Evolutionary conservation across 2,329 filamentous ascomycete genomes (phyloP), one percentile per base, ranked within the genome.

Genomic region (Pseudophaeomoniella oleicola): DNA sequence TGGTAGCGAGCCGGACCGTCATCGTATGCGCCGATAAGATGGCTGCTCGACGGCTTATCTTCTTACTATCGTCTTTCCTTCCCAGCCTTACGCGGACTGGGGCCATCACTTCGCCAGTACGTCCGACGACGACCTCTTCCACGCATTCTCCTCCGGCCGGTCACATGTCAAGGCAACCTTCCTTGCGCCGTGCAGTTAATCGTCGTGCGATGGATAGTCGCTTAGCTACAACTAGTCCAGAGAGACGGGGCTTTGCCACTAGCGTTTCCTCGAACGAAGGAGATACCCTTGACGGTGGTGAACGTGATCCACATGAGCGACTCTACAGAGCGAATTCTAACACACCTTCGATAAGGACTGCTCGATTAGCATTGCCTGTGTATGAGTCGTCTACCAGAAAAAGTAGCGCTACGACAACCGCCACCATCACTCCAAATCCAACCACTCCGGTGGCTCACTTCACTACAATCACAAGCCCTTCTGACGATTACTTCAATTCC

Each of bases 11-110:
- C 42, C 63, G 71, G 14, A 75, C 72, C 4, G 62, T 76, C 32
- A 65, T 76, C 31, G 59, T 75, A 17, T 71, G 67, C 10, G 53
- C 66, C 3, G 68, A 73, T 45, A 73, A 74, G 49, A 74, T 73
- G 63, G 69, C 66, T 37, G 69, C 72, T 19, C 60, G 71, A 31
- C 59, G 71, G 29, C 50, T 75, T 36, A 65, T 75, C 13, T 76
- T 74, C 44, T 52, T 76, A 11, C 60, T 75, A 3, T 64, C 71
- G 22, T 67, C 68, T 1, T 75, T 76, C 39, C 50, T 75, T 29
- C 71, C 72, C 9, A 55, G 65, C n/a, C 57, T 59, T 30, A 56
- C 61, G 38, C 56, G 57, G 13, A 44, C 56, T 14, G 59, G 61
- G 13, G 50, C 51, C 5, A 39, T 56, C 15, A 52, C 54, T 4